Evolutionary conservation across 768 basidiomycete species (phyloP).

Genomic region (Psilocybe cyanescens): DNA sequence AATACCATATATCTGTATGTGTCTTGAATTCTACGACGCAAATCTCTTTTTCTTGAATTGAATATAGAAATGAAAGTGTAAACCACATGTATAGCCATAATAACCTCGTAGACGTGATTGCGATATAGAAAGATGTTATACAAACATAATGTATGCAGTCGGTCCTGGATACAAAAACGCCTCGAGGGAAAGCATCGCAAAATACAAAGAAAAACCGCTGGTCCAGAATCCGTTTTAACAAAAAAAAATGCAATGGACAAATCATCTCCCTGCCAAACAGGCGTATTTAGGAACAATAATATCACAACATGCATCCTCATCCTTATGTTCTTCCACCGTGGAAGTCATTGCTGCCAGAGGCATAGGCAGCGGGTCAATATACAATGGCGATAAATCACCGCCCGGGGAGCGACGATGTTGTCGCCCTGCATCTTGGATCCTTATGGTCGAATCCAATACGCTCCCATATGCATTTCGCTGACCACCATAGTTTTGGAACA

Average conservation of each 20-base stretch:
- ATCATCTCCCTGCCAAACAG: conserved; percentile 45
- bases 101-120: no score
- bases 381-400: conserved; percentile 13
- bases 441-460: conserved; percentile 28
- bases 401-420: background rate
- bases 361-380: conserved; percentile 57
- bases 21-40: no score
- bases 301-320: conserved; percentile 20
- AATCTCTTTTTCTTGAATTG: no score
- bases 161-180: no score
- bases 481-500: conserved; percentile 17
- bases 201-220: background rate
- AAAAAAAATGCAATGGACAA: background rate
- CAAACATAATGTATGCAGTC: no score
- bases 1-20: no score
- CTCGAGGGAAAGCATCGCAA: no score
- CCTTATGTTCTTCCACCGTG: conserved; percentile 19
- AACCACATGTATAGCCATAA: no score
- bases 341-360: conserved; percentile 55
- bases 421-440: conserved; percentile 15
- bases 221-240: conserved; percentile 1
- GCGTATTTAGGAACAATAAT: conserved; percentile 38
- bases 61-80: no score
- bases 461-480: conserved; percentile 22
- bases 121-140: no score